Percentiles rank a stretch among this genome's conserved stretches.
phyloP scores from a whole-genome alignment of 345 rosid genomes.

The Iberis pinnata region DNA sequence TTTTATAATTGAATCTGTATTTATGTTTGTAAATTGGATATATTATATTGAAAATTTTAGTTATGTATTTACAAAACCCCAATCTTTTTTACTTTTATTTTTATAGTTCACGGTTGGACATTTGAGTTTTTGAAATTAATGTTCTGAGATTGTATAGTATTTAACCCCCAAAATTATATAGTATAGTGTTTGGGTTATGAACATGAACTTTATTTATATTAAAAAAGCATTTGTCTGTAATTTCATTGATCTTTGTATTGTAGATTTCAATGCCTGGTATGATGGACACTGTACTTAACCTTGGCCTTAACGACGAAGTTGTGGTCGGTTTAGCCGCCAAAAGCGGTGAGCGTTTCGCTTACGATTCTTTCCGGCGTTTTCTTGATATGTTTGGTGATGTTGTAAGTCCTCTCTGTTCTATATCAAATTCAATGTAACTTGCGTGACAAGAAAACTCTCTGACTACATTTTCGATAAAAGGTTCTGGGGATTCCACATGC shows the following conservation, averaged over 20 bases:
- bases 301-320: slow-evolving; percentile 83
- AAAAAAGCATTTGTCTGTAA: not conserved
- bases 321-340: slow-evolving; percentile 60
- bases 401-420: slow-evolving; percentile 46
- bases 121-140: too few relatives aligned
- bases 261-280: slow-evolving; percentile 97
- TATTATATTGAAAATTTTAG: too few relatives aligned
- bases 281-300: slow-evolving; percentile 99
- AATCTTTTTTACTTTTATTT: too few relatives aligned
- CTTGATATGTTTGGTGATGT: slow-evolving; percentile 92
- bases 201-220: too few relatives aligned
- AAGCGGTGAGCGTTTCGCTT: slow-evolving; percentile 88
- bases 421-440: not conserved
- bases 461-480: slow-evolving; percentile 24
- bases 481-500: slow-evolving; percentile 86
- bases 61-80: too few relatives aligned
- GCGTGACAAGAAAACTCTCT: not conserved
- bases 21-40: not conserved
- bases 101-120: too few relatives aligned
- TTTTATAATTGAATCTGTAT: too few relatives aligned
- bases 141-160: too few relatives aligned
- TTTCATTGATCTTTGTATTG: slow-evolving; percentile 5
- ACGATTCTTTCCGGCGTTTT: slow-evolving; percentile 86
- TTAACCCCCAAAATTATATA: too few relatives aligned
- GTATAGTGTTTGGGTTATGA: not conserved